phyloP scores from a whole-genome alignment of 441 rosid genomes.

The Gossypium trilobum region DNA sequence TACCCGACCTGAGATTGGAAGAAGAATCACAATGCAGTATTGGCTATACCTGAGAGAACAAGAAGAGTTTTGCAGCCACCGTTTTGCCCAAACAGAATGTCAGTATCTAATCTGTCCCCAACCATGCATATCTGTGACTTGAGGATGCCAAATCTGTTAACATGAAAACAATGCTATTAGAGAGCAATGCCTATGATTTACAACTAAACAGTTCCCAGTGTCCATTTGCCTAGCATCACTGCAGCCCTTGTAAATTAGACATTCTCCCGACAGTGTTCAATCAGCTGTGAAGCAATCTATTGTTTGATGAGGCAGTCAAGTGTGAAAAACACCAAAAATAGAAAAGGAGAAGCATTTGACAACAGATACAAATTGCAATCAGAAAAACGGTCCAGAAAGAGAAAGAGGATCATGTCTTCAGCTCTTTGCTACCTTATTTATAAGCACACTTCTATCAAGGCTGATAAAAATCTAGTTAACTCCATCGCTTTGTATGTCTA shows the following conservation, averaged over 20 bases:
- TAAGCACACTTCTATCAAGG: too few relatives aligned
- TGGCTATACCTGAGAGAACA: constrained; percentile 51
- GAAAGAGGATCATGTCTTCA: background rate
- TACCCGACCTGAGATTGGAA: background rate
- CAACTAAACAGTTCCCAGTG: background rate
- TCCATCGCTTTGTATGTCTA: background rate
- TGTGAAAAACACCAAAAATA: background rate
- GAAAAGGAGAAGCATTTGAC: background rate
- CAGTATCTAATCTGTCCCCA: constrained; percentile 71
- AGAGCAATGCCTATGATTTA: background rate
- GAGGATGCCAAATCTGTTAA: constrained; percentile 58
- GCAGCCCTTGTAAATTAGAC: background rate
- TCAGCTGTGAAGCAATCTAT: background rate
- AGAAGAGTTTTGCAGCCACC: constrained; percentile 73
- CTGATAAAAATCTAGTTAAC: background rate
- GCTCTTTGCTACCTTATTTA: too few relatives aligned
- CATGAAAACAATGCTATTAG: background rate
- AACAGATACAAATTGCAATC: background rate
- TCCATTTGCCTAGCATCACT: background rate
- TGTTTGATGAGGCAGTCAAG: background rate
- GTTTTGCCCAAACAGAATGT: constrained; percentile 62
- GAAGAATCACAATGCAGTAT: background rate
- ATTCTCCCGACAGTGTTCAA: background rate
- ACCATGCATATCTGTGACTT: constrained; percentile 84
- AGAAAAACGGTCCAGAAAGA: background rate